Evolutionary conservation across 129 eudicot genomes (phyloP).

Genomic region (Solidago caesia): DNA sequence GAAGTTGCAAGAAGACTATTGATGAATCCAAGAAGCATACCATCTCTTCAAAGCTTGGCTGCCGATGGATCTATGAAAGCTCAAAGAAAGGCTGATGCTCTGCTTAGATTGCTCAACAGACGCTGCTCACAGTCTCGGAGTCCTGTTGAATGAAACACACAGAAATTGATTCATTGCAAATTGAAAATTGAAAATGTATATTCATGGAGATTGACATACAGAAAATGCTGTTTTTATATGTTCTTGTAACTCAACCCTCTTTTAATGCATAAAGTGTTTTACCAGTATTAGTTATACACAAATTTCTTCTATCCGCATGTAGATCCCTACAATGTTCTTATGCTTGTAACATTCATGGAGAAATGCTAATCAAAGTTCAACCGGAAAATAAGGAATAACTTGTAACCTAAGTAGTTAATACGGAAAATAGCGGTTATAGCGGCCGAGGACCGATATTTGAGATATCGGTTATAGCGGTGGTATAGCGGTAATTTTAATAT

Average conservation of each 20-base stretch:
- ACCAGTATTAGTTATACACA: slow-evolving; percentile 13
- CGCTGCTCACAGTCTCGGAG: slow-evolving; percentile 57
- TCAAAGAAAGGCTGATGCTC: slow-evolving; percentile 74
- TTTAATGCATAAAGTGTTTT: slow-evolving; percentile 13
- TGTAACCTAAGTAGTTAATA: too few species aligned
- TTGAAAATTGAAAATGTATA: slow-evolving; percentile 31
- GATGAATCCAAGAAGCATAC: slow-evolving; percentile 71
- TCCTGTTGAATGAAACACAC: slow-evolving; percentile 45
- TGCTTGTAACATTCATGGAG: neutral
- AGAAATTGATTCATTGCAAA: slow-evolving; percentile 12
- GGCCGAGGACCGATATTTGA: too few species aligned
- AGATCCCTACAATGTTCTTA: slow-evolving; percentile 5
- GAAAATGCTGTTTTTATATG: slow-evolving; percentile 29
- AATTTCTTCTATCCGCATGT: neutral
- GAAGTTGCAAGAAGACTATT: slow-evolving; percentile 61
- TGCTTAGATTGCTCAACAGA: slow-evolving; percentile 82
- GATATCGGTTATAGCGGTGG: too few species aligned
- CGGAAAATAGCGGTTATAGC: too few species aligned
- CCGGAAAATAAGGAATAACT: neutral
- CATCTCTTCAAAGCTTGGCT: slow-evolving; percentile 68
- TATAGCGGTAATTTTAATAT: too few species aligned
- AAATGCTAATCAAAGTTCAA: neutral
- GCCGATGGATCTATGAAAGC: slow-evolving; percentile 79
- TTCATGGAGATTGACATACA: slow-evolving; percentile 34
- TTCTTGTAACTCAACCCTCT: slow-evolving; percentile 17